phyloP scores from a whole-genome alignment of 2,329 filamentous ascomycete species.

The Xylariaceae sp. region DNA sequence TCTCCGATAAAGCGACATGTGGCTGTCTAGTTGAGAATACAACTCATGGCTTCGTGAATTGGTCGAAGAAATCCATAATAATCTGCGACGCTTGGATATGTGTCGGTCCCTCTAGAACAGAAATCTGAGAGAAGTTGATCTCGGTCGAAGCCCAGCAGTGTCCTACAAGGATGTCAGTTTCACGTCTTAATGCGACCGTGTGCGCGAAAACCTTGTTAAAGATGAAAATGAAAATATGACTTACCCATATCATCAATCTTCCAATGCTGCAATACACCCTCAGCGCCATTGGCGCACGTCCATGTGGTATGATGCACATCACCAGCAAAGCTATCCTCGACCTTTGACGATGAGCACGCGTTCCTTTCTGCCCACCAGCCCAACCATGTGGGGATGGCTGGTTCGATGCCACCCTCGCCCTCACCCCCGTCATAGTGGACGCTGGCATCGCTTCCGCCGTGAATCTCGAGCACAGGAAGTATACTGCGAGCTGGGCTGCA shows the following conservation, averaged over 20 bases:
- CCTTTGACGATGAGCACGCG: constrained; percentile 44
- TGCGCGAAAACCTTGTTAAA: background rate
- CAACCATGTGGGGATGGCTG: constrained; percentile 50
- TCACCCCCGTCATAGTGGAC: constrained; percentile 52
- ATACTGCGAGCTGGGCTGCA: constrained; percentile 49
- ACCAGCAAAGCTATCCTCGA: constrained; percentile 45
- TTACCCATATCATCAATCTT: constrained; percentile 51
- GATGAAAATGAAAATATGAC: constrained; percentile 18
- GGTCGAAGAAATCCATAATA: constrained; percentile 54
- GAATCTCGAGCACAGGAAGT: constrained; percentile 53
- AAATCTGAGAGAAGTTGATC: constrained; percentile 52
- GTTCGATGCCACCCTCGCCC: constrained; percentile 50
- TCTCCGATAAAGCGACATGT: too few species aligned
- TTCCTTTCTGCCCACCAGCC: constrained; percentile 51
- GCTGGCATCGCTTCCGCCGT: constrained; percentile 51
- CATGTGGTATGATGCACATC: constrained; percentile 53
- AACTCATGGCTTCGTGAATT: constrained; percentile 41
- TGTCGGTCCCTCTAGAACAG: constrained; percentile 48
- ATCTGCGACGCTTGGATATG: constrained; percentile 52
- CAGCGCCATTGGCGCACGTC: constrained; percentile 46
- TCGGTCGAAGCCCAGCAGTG: constrained; percentile 56
- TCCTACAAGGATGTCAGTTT: constrained; percentile 33
- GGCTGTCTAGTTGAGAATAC: too few species aligned
- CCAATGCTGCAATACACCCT: constrained; percentile 52
- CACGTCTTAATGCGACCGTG: background rate